Evolutionary conservation across 345 rosid genomes (phyloP).

Genomic region (Ceriops tagal): DNA sequence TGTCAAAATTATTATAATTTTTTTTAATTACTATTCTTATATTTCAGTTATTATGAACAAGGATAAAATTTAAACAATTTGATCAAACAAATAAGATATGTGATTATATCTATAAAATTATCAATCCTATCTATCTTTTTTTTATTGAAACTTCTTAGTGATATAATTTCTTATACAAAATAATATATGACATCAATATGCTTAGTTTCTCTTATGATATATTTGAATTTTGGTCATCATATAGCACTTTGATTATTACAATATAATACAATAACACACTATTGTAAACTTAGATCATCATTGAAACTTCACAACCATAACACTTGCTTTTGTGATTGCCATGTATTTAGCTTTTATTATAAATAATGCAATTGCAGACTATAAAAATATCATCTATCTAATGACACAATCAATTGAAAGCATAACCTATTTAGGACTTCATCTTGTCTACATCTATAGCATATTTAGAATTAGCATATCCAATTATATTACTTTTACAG

Average conservation of each 20-base stretch:
- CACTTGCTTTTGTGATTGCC: neutral
- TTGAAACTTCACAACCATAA: neutral
- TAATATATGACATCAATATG: neutral
- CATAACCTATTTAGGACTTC: neutral
- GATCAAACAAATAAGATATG: neutral
- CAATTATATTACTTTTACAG: neutral
- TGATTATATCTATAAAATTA: neutral
- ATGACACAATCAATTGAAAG: neutral
- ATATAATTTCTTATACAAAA: neutral
- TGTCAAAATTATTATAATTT: neutral
- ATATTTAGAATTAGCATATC: neutral
- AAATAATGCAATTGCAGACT: neutral
- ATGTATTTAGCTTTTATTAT: neutral
- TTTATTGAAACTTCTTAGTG: neutral
- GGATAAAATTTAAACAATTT: neutral
- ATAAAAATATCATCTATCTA: neutral
- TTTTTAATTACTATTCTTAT: neutral
- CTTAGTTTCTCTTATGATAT: neutral
- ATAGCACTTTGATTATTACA: neutral
- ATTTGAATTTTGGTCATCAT: neutral
- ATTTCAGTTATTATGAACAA: neutral
- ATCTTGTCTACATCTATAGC: neutral
- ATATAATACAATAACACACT: neutral
- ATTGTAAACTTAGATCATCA: too few relatives aligned
- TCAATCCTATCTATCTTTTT: neutral